Percentiles rank a stretch among this genome's conserved stretches.
Evolutionary conservation across 345 rosid species (phyloP).

Genomic region (Eucalyptus fibrosa): DNA sequence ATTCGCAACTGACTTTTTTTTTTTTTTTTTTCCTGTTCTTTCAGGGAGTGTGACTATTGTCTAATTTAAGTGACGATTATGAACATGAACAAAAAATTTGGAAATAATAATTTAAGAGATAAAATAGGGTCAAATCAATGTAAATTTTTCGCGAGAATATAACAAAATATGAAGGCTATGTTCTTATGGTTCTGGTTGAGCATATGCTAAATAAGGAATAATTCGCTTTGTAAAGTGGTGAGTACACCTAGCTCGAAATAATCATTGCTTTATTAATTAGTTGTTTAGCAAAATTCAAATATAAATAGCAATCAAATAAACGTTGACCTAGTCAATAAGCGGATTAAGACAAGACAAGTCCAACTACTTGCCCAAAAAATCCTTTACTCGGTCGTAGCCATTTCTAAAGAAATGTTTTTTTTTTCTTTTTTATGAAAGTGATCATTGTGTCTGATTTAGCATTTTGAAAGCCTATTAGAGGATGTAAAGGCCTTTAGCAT

Average conservation of each 20-base stretch:
- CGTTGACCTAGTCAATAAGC: not conserved
- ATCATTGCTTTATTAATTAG: not conserved
- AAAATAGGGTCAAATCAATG: too few species aligned
- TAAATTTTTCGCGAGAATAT: not conserved
- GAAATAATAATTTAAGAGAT: not conserved
- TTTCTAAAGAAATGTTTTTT: too few species aligned
- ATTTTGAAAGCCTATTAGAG: too few species aligned
- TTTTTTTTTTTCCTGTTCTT: not conserved
- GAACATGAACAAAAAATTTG: not conserved
- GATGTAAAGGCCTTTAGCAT: too few species aligned
- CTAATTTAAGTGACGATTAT: not conserved
- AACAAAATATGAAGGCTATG: not conserved
- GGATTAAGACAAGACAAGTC: not conserved
- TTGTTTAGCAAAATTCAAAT: not conserved
- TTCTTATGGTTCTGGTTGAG: not conserved
- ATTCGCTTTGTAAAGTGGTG: not conserved
- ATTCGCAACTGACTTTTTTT: not conserved
- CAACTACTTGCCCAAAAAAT: not conserved
- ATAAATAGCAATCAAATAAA: not conserved
- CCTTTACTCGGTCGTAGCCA: not conserved
- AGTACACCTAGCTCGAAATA: not conserved
- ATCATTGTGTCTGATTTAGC: too few species aligned
- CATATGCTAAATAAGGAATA: too few species aligned
- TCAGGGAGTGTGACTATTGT: not conserved
- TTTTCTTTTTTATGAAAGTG: not conserved